Conservation (phyloP, 768 basidiomycete species). For the Amanita jacksonii region DNA sequence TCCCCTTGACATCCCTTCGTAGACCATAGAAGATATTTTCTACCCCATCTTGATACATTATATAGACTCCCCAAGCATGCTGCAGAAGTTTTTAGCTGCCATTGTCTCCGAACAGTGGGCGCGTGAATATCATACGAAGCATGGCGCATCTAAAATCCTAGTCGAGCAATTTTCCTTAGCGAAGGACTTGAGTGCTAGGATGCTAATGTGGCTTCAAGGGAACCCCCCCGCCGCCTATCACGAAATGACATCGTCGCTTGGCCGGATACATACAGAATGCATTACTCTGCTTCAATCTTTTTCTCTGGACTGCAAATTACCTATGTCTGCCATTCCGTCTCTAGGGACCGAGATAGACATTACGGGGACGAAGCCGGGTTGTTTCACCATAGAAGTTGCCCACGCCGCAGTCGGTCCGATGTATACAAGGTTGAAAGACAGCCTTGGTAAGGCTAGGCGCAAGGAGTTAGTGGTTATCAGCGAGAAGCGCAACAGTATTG, state of each 20-base stretch:
- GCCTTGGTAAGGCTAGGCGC: conserved; percentile 71
- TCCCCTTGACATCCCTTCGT: conserved; percentile 1
- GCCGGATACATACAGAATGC: conserved; percentile 75
- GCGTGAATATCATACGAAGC: conserved; percentile 32
- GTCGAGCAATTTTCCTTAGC: conserved; percentile 52
- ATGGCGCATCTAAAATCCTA: conserved; percentile 27
- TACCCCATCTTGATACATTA: conserved; percentile 71
- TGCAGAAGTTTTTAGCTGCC: conserved; percentile 83
- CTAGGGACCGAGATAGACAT: conserved; percentile 75
- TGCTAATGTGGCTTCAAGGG: conserved; percentile 65
- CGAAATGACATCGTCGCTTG: conserved; percentile 80
- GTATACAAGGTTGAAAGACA: conserved; percentile 67
- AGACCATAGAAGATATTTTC: conserved; percentile 55
- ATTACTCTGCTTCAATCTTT: conserved; percentile 75
- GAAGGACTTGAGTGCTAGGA: conserved; percentile 56
- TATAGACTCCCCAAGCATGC: conserved; percentile 79
- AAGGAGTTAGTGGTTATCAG: conserved; percentile 60
- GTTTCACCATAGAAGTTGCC: conserved; percentile 77
- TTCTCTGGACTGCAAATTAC: conserved; percentile 78
- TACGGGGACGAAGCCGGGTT: conserved; percentile 47
- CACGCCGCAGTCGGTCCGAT: conserved; percentile 58
- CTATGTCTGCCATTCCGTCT: conserved; percentile 66
- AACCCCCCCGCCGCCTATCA: conserved; percentile 74
- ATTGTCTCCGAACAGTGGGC: conserved; percentile 93
- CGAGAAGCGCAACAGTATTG: conserved; percentile 65